Evolutionary conservation across 2,329 filamentous ascomycete genomes (phyloP).

Genomic region (Bisporella sp.): DNA sequence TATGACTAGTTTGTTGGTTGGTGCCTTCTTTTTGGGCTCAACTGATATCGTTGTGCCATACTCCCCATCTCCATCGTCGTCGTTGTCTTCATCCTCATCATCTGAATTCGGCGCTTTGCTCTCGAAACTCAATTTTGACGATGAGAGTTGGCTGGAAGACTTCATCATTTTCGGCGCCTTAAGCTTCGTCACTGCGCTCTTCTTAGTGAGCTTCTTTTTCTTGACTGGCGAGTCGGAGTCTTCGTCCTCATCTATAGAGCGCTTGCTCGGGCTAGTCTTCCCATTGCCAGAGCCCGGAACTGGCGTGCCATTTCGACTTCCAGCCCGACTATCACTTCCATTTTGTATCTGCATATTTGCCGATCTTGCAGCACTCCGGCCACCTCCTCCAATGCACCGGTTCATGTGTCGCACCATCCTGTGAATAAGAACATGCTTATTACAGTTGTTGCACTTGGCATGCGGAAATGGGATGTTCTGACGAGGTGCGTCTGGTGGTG

Average conservation of each 20-base stretch:
- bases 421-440: slow-evolving; percentile 57
- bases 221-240: slow-evolving; percentile 25
- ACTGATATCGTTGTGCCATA: slow-evolving; percentile 17
- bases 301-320: slow-evolving; percentile 57
- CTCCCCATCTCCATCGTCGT: slow-evolving; percentile 23
- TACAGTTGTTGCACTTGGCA: slow-evolving; percentile 61
- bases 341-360: slow-evolving; percentile 59
- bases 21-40: slow-evolving; percentile 21
- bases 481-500: slow-evolving; percentile 43
- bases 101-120: slow-evolving; percentile 15
- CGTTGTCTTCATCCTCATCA: slow-evolving; percentile 18
- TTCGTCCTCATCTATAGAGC: slow-evolving; percentile 24
- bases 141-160: slow-evolving; percentile 11
- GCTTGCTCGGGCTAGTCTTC: slow-evolving; percentile 24
- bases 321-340: slow-evolving; percentile 48
- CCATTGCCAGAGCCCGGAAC: slow-evolving; percentile 18
- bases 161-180: slow-evolving; percentile 21
- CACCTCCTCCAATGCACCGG: slow-evolving; percentile 59
- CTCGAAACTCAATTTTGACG: slow-evolving; percentile 20
- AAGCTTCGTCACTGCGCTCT: slow-evolving; percentile 17
- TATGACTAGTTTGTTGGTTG: slow-evolving; percentile 6
- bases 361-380: slow-evolving; percentile 53
- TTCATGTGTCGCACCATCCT: slow-evolving; percentile 63
- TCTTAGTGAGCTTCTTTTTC: slow-evolving; percentile 25
- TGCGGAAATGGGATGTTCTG: slow-evolving; percentile 60